A percentile compares a stretch with the other conserved stretches of the same genome.
phyloP scores from a whole-genome alignment of 129 eudicot genomes.

The Solidago caesia region DNA sequence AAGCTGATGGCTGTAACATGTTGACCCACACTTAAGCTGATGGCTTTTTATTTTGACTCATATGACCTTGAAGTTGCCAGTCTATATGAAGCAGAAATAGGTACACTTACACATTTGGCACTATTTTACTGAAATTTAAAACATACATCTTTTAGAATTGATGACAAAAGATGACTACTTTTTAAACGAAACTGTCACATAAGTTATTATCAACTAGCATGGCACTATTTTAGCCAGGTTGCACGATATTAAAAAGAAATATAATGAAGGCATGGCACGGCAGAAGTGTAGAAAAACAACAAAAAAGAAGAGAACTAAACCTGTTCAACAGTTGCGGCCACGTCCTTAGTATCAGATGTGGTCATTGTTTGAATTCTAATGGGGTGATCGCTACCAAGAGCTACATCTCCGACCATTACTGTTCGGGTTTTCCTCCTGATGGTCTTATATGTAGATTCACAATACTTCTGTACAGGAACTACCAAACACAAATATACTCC shows the following conservation, averaged over 20 bases:
- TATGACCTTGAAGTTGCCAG: constrained; percentile 7
- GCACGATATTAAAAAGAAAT: neutral
- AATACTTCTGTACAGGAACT: constrained; percentile 94
- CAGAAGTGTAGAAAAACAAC: neutral
- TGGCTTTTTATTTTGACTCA: neutral
- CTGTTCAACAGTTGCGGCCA: constrained; percentile 92
- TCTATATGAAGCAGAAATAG: neutral
- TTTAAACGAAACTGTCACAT: neutral
- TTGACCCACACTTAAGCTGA: neutral
- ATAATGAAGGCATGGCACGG: neutral
- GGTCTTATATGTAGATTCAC: constrained; percentile 89
- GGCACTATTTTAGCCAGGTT: no score
- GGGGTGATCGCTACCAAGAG: constrained; percentile 96
- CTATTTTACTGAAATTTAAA: neutral
- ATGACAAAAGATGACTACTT: neutral
- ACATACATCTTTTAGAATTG: constrained; percentile 3
- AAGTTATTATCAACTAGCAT: no score
- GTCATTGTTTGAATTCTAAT: constrained; percentile 97
- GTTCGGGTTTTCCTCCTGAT: constrained; percentile 91
- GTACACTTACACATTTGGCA: no score
- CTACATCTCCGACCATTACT: constrained; percentile 96
- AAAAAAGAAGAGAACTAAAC: constrained; percentile 25
- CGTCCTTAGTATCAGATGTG: constrained; percentile 90
- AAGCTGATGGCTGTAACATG: neutral
- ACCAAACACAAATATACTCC: constrained; percentile 20